Percentiles rank a stretch among this genome's conserved stretches.
Evolutionary conservation across 495 filamentous ascomycete genomes (phyloP).

Genomic region (Tuber magnatum): DNA sequence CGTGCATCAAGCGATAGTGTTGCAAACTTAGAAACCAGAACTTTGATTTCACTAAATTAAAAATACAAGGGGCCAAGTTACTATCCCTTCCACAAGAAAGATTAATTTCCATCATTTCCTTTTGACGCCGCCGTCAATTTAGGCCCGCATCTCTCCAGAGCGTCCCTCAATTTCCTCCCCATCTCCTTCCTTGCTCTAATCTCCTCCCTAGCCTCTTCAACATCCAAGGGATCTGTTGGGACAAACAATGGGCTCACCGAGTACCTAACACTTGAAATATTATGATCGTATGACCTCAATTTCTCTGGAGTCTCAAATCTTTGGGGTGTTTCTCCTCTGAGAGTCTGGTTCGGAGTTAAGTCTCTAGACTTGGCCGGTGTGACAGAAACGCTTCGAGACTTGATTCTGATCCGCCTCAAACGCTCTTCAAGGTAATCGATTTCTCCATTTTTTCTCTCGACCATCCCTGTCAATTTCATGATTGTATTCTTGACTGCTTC

Average conservation of each 20-base stretch:
- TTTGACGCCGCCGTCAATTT: slow-evolving; percentile 25
- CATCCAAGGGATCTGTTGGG: slow-evolving; percentile 33
- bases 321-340: slow-evolving; percentile 25
- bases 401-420: slow-evolving; percentile 46
- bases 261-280: slow-evolving; percentile 13
- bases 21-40: background rate
- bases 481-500: slow-evolving; percentile 90
- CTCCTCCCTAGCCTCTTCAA: slow-evolving; percentile 38
- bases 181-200: slow-evolving; percentile 37
- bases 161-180: slow-evolving; percentile 33
- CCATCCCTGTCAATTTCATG: slow-evolving; percentile 83
- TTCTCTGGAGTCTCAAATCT: slow-evolving; percentile 26
- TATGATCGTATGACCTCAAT: slow-evolving; percentile 16
- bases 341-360: slow-evolving; percentile 24
- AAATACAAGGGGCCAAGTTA: background rate
- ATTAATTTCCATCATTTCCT: background rate
- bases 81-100: background rate
- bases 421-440: slow-evolving; percentile 82
- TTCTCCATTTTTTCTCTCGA: slow-evolving; percentile 76
- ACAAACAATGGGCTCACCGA: slow-evolving; percentile 29
- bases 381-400: slow-evolving; percentile 20
- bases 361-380: slow-evolving; percentile 25
- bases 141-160: slow-evolving; percentile 28
- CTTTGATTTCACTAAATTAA: background rate
- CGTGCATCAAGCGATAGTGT: background rate